Evolutionary conservation across 1,284 basidiomycete genomes (phyloP), one percentile per base, ranked within the genome.

Genomic region (Vanrija sp.): DNA sequence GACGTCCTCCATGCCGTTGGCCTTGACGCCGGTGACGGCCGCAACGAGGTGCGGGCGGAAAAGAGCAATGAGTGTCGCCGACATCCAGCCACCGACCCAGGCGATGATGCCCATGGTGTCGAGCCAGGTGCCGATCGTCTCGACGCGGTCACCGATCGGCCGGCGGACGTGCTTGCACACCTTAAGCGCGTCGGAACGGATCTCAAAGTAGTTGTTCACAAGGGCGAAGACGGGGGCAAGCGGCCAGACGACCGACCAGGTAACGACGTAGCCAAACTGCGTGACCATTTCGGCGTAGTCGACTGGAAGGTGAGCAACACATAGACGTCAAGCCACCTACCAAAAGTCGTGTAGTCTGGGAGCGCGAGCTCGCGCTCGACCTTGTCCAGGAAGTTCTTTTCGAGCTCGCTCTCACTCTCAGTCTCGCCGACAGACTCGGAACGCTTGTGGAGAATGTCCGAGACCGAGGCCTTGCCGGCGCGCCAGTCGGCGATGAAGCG

Each of bases 231-330:
- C 80, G n/a, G 89, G 86, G 5, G 91, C 89, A 16, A 98, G 80
- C 1, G 94, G 92, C 95, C 94, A 98, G 55, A 95, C 90, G 28
- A 90, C 86, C 42, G 87, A 89, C 91, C 94, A 98, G 28, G 97
- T 79, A 3, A 85, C 85, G 26, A 97, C 85, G 72, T 93, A 94
- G 2, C 95, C 95, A 70, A 96, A 95, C 75, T 79, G 82, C 4
- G 89, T 91, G 25, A 91, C 89, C 92, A 98, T 96, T 79, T 98
- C 94, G 67, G 85, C 86, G 74, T 94, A 97, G 77, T 96, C 93
- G 56, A 75, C 79, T 78, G 61, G 25, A 6, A 21, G 14, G 45
- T 46, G 25, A 46, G 28, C 43, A 16, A 15, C 6, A n/a, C 10
- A n/a, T 45, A 10, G 4, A 15, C 14, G 15, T 14, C 38, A 19